These are phyloP conservation scores for Gracilaria gracilis DNA, from an alignment of 23 red algal genomes.

Conservation along the genomic window DNA sequence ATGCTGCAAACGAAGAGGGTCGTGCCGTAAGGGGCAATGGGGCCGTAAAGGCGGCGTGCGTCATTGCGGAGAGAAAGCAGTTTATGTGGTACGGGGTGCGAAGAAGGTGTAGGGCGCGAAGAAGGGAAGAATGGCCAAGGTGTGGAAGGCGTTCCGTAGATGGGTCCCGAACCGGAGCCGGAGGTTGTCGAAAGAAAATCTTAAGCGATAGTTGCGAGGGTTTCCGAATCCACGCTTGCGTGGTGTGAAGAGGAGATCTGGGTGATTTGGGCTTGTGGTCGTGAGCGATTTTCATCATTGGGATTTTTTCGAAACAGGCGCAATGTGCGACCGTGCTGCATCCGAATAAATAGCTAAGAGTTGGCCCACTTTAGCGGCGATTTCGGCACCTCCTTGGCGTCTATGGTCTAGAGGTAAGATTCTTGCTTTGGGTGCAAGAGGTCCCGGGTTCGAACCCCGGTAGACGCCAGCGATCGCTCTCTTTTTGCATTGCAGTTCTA, in stretches of 20 bases:
- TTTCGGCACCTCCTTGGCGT: constrained; percentile 37
- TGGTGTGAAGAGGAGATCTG: not conserved
- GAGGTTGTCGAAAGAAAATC: too few relatives aligned
- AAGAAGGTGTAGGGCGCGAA: not conserved
- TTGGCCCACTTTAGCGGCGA: not conserved
- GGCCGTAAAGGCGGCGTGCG: constrained; percentile 11
- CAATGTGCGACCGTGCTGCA: not conserved
- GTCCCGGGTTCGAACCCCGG: constrained; percentile 78
- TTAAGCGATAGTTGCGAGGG: not conserved
- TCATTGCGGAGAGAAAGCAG: not conserved
- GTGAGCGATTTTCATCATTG: too few relatives aligned
- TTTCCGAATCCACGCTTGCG: not conserved
- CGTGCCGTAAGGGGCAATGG: not conserved
- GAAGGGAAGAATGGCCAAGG: not conserved
- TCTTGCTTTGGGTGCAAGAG: constrained; percentile 84
- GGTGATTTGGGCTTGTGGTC: constrained; percentile 3
- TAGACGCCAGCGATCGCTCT: constrained; percentile 23
- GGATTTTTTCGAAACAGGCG: not conserved
- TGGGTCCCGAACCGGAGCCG: too few relatives aligned
- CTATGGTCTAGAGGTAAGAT: constrained; percentile 85
- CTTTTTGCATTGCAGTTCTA: not conserved
- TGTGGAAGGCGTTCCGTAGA: too few relatives aligned
- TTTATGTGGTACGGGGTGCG: not conserved
- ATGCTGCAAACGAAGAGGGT: constrained; percentile 10
- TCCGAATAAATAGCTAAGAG: not conserved